These are phyloP conservation scores for Kurtzmaniella quercitrusa DNA, from an alignment of 1,139 yeast genomes.

Conservation along the genomic window DNA sequence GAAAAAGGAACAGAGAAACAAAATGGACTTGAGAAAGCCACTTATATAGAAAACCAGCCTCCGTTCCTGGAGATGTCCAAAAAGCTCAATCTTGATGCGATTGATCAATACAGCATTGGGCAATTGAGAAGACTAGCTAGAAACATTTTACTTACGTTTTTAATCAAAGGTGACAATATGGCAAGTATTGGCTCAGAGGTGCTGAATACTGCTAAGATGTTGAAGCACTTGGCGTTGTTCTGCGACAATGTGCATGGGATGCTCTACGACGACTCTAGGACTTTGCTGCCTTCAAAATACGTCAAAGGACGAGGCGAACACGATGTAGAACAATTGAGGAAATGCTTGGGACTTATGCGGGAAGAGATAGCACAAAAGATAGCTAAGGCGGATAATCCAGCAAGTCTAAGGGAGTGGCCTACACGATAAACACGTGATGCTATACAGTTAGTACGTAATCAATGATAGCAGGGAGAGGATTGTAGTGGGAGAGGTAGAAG, in stretches of 20 bases:
- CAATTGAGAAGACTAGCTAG: slow-evolving; percentile 28
- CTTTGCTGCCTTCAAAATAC: slow-evolving; percentile 4
- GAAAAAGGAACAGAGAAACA: not conserved
- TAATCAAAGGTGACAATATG: slow-evolving; percentile 18
- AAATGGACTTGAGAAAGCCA: too few species aligned
- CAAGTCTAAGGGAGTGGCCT: too few species aligned
- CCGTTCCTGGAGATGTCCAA: slow-evolving; percentile 20
- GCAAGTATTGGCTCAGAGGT: not conserved
- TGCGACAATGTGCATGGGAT: slow-evolving; percentile 4
- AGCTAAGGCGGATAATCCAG: too few species aligned
- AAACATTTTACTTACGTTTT: slow-evolving; percentile 29
- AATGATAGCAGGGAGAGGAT: too few species aligned
- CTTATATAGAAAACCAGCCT: slow-evolving; percentile 2
- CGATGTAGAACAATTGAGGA: slow-evolving; percentile 3
- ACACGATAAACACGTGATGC: too few species aligned
- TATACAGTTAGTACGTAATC: too few species aligned
- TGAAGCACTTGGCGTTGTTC: slow-evolving; percentile 3
- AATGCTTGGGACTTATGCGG: slow-evolving; percentile 2
- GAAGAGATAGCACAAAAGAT: not conserved
- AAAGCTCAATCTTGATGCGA: slow-evolving; percentile 22
- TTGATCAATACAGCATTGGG: slow-evolving; percentile 22
- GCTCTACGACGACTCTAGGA: slow-evolving; percentile 3
- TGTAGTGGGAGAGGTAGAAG: too few species aligned
- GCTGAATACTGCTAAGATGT: slow-evolving; percentile 2
- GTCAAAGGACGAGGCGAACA: slow-evolving; percentile 3